Evolutionary conservation across 2,329 filamentous ascomycete genomes (phyloP).

Genomic region (Exophiala mesophila): DNA sequence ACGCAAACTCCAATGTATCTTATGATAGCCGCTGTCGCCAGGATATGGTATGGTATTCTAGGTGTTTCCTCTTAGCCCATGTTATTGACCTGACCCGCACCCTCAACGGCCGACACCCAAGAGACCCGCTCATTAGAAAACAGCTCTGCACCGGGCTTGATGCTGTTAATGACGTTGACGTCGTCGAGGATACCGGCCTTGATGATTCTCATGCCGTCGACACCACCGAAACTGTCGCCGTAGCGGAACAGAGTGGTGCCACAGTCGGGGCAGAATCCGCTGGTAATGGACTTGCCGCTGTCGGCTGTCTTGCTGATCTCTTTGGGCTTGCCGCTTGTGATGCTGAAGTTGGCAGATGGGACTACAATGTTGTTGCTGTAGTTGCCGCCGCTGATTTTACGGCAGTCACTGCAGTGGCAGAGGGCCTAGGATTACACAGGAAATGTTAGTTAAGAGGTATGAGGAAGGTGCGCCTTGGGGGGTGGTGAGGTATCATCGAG

Average conservation of each 20-base stretch:
- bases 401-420: constrained; percentile 38
- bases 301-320: constrained; percentile 34
- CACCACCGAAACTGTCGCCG: constrained; percentile 26
- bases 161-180: constrained; percentile 26
- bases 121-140: constrained; percentile 25
- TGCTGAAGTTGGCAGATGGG: constrained; percentile 28
- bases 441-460: not conserved
- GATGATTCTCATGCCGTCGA: constrained; percentile 30
- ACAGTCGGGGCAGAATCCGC: constrained; percentile 36
- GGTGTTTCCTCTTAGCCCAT: too few relatives aligned
- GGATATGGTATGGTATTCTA: too few relatives aligned
- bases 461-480: not conserved
- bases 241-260: constrained; percentile 30
- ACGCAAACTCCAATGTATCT: too few relatives aligned
- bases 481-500: not conserved
- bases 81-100: constrained; percentile 17
- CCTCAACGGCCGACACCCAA: constrained; percentile 15
- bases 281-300: constrained; percentile 34
- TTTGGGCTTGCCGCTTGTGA: constrained; percentile 32
- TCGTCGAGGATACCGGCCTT: constrained; percentile 37
- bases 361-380: constrained; percentile 33
- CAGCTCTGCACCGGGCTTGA: constrained; percentile 31
- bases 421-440: constrained; percentile 28
- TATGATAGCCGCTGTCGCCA: too few relatives aligned
- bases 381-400: constrained; percentile 33